Conservation (phyloP, 2,329 filamentous ascomycete genomes). For the Ceratocystis harringtonii region DNA sequence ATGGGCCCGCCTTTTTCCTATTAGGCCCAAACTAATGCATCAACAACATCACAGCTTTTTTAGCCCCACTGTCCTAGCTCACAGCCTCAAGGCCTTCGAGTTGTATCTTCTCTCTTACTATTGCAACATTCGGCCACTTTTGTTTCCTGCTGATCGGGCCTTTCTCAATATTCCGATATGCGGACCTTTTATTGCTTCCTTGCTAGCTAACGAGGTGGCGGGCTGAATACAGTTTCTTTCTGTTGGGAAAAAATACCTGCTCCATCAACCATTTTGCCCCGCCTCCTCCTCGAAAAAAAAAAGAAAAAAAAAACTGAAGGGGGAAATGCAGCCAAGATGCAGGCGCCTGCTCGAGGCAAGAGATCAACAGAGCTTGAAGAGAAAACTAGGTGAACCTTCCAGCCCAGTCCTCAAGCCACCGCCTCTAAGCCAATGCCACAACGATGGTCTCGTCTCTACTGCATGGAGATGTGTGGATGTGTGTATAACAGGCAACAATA, state of each 20-base stretch:
- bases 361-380: not conserved
- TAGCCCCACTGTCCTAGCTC: not conserved
- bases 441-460: not conserved
- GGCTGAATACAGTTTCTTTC: not conserved
- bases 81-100: not conserved
- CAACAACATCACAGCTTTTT: slow-evolving; percentile 4
- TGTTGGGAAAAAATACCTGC: not conserved
- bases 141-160: not conserved
- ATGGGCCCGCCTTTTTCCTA: not conserved
- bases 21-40: slow-evolving; percentile 10
- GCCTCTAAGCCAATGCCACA: not conserved
- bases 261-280: not conserved
- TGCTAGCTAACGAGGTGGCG: not conserved
- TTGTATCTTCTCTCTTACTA: not conserved
- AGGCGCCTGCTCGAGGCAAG: not conserved
- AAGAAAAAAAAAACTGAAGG: not conserved
- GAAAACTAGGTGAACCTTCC: not conserved
- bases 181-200: not conserved
- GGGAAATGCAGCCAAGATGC: not conserved
- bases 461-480: not conserved
- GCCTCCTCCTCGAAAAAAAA: too few species aligned
- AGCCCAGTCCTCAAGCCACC: not conserved
- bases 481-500: not conserved
- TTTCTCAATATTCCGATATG: not conserved
- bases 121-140: not conserved